These are phyloP conservation scores for Periconia sp. DNA, from an alignment of 2,329 filamentous ascomycete species.

Conservation along the genomic window DNA sequence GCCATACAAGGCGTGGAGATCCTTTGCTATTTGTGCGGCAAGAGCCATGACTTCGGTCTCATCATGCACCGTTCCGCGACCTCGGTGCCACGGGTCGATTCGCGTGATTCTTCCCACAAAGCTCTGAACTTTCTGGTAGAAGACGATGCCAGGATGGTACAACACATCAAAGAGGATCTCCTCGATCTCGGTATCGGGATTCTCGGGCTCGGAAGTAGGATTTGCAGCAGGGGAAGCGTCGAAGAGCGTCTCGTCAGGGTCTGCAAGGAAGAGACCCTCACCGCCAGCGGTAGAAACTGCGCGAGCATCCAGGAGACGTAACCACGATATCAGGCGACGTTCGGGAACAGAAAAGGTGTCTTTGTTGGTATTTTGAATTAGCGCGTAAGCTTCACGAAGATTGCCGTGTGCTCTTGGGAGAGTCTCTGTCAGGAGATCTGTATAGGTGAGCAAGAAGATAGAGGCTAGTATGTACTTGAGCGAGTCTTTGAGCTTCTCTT, in stretches of 20 bases:
- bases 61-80: constrained; percentile 62
- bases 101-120: constrained; percentile 64
- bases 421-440: constrained; percentile 48
- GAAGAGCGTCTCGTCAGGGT: constrained; percentile 56
- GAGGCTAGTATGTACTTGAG: constrained; percentile 56
- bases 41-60: constrained; percentile 65
- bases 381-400: constrained; percentile 56
- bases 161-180: constrained; percentile 62
- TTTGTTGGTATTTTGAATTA: constrained; percentile 48
- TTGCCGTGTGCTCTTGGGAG: constrained; percentile 55
- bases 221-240: constrained; percentile 52
- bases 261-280: constrained; percentile 60
- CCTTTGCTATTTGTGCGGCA: constrained; percentile 57
- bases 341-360: constrained; percentile 43
- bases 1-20: constrained; percentile 59
- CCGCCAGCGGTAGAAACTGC: constrained; percentile 62
- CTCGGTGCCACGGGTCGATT: constrained; percentile 64
- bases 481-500: constrained; percentile 12
- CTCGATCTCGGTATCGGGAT: constrained; percentile 48
- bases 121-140: constrained; percentile 64
- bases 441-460: constrained; percentile 62
- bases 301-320: constrained; percentile 61
- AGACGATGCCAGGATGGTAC: constrained; percentile 62
- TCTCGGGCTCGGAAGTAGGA: constrained; percentile 34
- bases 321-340: constrained; percentile 60